Evolutionary conservation across 2,329 filamentous ascomycete species (phyloP), one percentile per base, ranked within the genome.

Genomic region (Cryphonectria nitschkei): DNA sequence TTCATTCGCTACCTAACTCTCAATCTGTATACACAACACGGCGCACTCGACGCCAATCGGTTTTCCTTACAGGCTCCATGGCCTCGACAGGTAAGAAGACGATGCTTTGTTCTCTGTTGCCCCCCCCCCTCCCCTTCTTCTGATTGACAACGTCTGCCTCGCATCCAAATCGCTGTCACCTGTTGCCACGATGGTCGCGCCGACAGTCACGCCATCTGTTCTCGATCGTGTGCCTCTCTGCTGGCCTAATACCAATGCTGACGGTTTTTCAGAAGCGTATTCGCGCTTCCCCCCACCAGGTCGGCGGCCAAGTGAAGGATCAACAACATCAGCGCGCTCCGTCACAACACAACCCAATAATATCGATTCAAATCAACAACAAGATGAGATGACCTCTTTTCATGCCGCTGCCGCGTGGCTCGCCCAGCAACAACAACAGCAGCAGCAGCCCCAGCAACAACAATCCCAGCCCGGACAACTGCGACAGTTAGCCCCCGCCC

Each of bases 251-350:
- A 26, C 56, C 34, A 39, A 50, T 68, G 50, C 56, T 71, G 66
- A 71, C 66, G n/a, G 29, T 63, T 26, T 68, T 22, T 66, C 69
- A 73, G 71, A 73, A 67, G 71, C 69, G 63, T 73, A 66, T 54
- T 63, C 71, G 66, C 69, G 66, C 66, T 73, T 73, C 66, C 64
- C 71, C 62, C 60, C 71, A 29, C 41, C 67, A 71, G 71, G 58
- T 54, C 60, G 69, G 3, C 62, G 71, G 69, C 66, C 71, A 41
- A 73, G 71, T 64, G 71, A 68, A 67, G 71, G 68, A 66, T 73
- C 71, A 68, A 89, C 87, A 39, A 84, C 86, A 32, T 89, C 87
- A 16, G 83, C 87, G 67, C 86, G 87, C 75, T 88, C 87, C 78
- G 81, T 81, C 74, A 80, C 82, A 52, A 86, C 85, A 1, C 86